Evolutionary conservation across 1,139 yeast genomes (phyloP), one percentile per base, ranked within the genome.

Genomic region (Candida sanyaensis): DNA sequence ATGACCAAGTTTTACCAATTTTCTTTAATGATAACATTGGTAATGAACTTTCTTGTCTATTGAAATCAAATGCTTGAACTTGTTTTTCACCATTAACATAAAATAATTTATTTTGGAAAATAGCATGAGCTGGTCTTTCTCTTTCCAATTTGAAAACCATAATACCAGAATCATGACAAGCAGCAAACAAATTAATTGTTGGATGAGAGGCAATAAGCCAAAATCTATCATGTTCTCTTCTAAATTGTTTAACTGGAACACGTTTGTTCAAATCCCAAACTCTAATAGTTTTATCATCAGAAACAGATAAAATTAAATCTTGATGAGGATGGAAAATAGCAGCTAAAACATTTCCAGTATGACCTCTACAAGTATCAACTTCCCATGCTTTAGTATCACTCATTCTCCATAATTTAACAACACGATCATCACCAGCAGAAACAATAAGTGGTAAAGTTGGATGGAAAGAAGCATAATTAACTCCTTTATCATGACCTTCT

Each of bases 311-410:
- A 56, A 95, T 92, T 64, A 93, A 75, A 59, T 93, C 97, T 68
- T 91, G 96, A 57, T 83, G 84, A 39, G 99, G 98, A 62, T 93
- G 97, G 81, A 95, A 95, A 47, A 89, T 75, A 38, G 91, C 92
- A 66, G 96, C 79, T 49, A 92, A 84, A 48, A 93, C 96, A 63
- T 90, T 91, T 63, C 93, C 92, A 41, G 96, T 87, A 67, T 95
- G 99, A 47, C 99, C 99, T 62, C 99, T 83, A 69, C 97, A 93
- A 39, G 98, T 90, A 64, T 95, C 99, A 47, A 95, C 96, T 68
- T 95, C 99, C 98, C 99, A 95, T 30, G 99, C 99, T 70, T 92
- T 91, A 34, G 96, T 86, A 60, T 95, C 97, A 62, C 92, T 86
- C 97, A 92, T 91, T 69, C 99, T 83, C 99, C 99, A 95, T 57